Base-by-base conservation (phyloP, 164 flowering plant genomes). In the Piper betle region DNA sequence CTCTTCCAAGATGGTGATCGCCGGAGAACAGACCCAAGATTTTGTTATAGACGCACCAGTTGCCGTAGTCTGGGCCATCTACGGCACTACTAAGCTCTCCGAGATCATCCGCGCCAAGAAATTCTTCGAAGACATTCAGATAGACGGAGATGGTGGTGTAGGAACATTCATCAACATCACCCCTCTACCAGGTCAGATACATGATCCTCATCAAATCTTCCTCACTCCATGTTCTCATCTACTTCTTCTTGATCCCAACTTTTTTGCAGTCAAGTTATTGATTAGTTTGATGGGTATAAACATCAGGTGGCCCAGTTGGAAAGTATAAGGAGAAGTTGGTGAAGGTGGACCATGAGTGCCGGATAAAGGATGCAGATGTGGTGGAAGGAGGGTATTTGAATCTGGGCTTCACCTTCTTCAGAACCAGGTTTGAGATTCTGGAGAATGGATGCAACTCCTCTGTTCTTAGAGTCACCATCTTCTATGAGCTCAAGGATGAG, bases 301-400 rank as follows among this genome's bases (percentile, higher is more conserved):
- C 33, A 25, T 59, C 19, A 59, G 18, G 17, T 16, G 20, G 41
- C 19, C 42, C 48, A 18, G 37, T 38, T 11, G 37, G 57, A n/a
- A 20, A 4, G 10, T 63, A 60, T 64, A 79, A 67, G 54, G 83
- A 81, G 69, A 73, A 62, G 71, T 80, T 78, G 60, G 70, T 65
- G 0, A 72, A 57, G 63, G 58, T 79, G 13, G 82, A 79, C 42
- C 46, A 76, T 15, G 73, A 66, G 64, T 71, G 65, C 19, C 72
- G 75, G 6, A 19, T 72, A 40, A 79, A 76, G 52, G 75, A 61
- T 48, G 60, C 73, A 0, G 73, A 74, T 43, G 62, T 71, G 39
- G 20, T 74, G 2, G 80, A 79, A 63, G 79, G 79, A 40, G 80
- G 78, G 12, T 69, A 11, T 16, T 37, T 67, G 68, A 72, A 70